phyloP scores from a whole-genome alignment of 2,329 filamentous ascomycete species.

The Dactylellina leptospora region DNA sequence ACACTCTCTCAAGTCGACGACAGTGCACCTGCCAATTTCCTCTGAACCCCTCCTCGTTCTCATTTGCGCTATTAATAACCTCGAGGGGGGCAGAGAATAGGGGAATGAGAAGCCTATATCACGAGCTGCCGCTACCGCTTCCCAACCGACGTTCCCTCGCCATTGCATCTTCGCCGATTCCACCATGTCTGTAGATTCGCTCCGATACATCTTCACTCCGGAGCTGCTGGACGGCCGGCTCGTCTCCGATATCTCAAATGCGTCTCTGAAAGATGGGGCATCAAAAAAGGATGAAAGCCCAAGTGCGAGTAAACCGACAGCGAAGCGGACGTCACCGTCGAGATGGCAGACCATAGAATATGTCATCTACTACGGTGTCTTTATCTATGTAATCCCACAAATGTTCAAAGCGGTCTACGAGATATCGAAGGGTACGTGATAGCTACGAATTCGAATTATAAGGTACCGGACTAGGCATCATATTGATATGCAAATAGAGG shows the following conservation, averaged over 20 bases:
- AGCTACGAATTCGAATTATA: not conserved
- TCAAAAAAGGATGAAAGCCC: constrained; percentile 41
- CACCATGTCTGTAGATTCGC: constrained; percentile 46
- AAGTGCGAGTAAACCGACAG: constrained; percentile 20
- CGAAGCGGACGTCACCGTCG: constrained; percentile 63
- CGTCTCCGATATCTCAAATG: constrained; percentile 39
- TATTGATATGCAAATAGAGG: constrained; percentile 66
- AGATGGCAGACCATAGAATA: constrained; percentile 91
- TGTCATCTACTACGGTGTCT: constrained; percentile 77
- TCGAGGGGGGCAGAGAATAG: constrained; percentile 27
- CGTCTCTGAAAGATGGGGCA: constrained; percentile 31
- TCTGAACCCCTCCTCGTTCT: constrained; percentile 25
- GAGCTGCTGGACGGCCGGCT: constrained; percentile 50
- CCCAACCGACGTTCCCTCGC: not conserved
- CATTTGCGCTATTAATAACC: constrained; percentile 40
- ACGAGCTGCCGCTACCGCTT: not conserved
- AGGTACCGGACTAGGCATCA: not conserved
- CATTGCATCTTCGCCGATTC: constrained; percentile 7
- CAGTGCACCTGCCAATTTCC: constrained; percentile 45
- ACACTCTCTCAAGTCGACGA: too few species aligned
- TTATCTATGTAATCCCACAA: constrained; percentile 73
- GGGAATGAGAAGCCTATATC: constrained; percentile 26
- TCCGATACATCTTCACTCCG: constrained; percentile 48
- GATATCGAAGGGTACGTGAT: constrained; percentile 77
- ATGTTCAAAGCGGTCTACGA: constrained; percentile 93